Conservation (phyloP, 305 asterid genomes). For the Rubia balearica region DNA sequence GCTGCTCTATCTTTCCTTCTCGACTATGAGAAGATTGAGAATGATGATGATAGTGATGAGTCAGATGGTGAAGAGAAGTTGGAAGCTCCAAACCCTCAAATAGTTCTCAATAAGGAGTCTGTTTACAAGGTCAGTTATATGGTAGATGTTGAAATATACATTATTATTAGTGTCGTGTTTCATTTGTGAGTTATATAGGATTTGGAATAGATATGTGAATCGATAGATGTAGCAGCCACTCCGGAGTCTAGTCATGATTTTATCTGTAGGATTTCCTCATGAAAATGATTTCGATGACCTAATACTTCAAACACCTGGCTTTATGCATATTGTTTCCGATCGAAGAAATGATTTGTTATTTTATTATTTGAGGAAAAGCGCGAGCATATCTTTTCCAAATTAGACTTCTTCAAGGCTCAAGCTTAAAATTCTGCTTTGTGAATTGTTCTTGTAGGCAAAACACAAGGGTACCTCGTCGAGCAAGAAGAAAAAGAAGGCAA, state of each 20-base stretch:
- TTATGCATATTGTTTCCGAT: background rate
- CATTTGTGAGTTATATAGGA: background rate
- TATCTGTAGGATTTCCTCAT: background rate
- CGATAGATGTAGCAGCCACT: background rate
- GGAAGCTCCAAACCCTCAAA: slow-evolving; percentile 43
- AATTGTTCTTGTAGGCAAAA: slow-evolving; percentile 51
- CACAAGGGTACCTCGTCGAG: slow-evolving; percentile 86
- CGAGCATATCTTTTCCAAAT: background rate
- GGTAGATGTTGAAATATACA: background rate
- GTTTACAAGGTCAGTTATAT: slow-evolving; percentile 61
- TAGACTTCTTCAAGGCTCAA: background rate
- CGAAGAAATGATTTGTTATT: background rate
- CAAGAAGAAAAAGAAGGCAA: slow-evolving; percentile 97
- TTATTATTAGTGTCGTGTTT: background rate
- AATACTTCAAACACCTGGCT: background rate
- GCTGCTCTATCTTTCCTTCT: slow-evolving; percentile 86
- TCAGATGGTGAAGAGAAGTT: slow-evolving; percentile 68
- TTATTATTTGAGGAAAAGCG: background rate
- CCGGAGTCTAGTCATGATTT: background rate
- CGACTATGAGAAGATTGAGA: slow-evolving; percentile 81
- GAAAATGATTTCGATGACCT: background rate
- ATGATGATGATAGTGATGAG: slow-evolving; percentile 60
- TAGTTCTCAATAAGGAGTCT: slow-evolving; percentile 67
- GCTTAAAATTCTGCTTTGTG: background rate
- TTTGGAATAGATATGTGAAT: background rate